A percentile compares a stretch with the other conserved stretches of the same genome.
Evolutionary conservation across 2,329 filamentous ascomycete genomes (phyloP).

Genomic region (Daldinia sp.): DNA sequence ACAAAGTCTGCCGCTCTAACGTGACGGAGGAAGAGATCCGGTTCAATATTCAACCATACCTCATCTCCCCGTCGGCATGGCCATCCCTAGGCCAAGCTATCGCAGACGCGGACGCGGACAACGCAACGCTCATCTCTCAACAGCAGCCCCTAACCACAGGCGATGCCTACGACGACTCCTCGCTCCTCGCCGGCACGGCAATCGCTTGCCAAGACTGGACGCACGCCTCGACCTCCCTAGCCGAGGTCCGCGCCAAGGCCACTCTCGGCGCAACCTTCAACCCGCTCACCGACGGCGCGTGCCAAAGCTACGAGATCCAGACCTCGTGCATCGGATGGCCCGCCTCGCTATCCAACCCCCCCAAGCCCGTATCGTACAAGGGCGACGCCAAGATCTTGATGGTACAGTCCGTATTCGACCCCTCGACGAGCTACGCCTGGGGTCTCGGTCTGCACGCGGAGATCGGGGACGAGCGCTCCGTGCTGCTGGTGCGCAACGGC

Average conservation of each 20-base stretch:
- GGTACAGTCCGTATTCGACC: conserved; percentile 52
- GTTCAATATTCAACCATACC: conserved; percentile 46
- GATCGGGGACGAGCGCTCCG: conserved; percentile 43
- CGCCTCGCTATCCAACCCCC: conserved; percentile 47
- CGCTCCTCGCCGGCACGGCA: conserved; percentile 43
- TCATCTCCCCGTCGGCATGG: conserved; percentile 38
- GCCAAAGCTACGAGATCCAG: conserved; percentile 49
- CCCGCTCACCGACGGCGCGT: conserved; percentile 48
- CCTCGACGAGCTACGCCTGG: conserved; percentile 51
- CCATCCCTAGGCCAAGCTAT: conserved; percentile 39
- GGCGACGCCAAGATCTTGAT: conserved; percentile 48
- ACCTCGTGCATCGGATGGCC: conserved; percentile 53
- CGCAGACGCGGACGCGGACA: conserved; percentile 45
- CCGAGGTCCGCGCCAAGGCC: conserved; percentile 43
- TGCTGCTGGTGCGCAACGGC: conserved; percentile 52
- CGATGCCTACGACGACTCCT: conserved; percentile 40
- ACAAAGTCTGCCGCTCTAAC: conserved; percentile 38
- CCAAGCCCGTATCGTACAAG: conserved; percentile 38
- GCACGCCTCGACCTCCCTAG: conserved; percentile 37
- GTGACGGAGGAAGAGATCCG: conserved; percentile 48
- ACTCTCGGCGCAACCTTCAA: conserved; percentile 44
- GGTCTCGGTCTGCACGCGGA: conserved; percentile 46
- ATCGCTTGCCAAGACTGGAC: conserved; percentile 52
- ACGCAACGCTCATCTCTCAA: conserved; percentile 49
- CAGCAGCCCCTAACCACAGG: conserved; percentile 39